A percentile compares a stretch with the other conserved stretches of the same genome.
phyloP scores from a whole-genome alignment of 208 protist species.

The Wallacemonas sp. region DNA sequence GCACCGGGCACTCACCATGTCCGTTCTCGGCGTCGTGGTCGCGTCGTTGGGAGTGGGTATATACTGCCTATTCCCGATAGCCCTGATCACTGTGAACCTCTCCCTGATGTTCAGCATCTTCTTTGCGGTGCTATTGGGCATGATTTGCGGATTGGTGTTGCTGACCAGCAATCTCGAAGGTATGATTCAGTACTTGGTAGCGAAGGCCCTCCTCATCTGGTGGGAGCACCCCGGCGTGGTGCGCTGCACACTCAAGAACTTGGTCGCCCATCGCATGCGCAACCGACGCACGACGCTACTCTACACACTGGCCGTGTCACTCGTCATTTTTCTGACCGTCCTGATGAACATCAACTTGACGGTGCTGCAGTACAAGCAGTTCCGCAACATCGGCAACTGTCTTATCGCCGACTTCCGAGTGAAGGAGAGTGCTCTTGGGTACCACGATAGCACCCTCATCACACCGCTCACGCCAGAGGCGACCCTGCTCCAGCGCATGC shows the following conservation, averaged over 20 bases:
- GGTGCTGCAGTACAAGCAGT: conserved; percentile 29
- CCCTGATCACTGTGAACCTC: conserved; percentile 87
- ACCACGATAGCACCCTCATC: background rate
- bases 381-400: conserved; percentile 25
- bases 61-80: conserved; percentile 93
- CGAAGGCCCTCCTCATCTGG: conserved; percentile 65
- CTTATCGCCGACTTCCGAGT: conserved; percentile 8
- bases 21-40: conserved; percentile 59
- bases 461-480: background rate
- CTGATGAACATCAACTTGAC: conserved; percentile 74
- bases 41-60: conserved; percentile 70
- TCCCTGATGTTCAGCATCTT: conserved; percentile 92
- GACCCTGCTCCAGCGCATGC: conserved; percentile 1
- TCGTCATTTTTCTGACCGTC: conserved; percentile 93
- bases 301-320: conserved; percentile 90
- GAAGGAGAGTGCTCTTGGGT: background rate
- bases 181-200: conserved; percentile 47
- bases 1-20: no score
- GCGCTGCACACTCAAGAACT: conserved; percentile 82
- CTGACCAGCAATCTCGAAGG: conserved; percentile 92
- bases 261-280: conserved; percentile 83
- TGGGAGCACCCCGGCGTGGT: conserved; percentile 79
- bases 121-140: conserved; percentile 87
- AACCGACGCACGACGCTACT: conserved; percentile 95
- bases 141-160: conserved; percentile 90